phyloP scores from a whole-genome alignment of 768 basidiomycete genomes.

The Pholiota molesta region DNA sequence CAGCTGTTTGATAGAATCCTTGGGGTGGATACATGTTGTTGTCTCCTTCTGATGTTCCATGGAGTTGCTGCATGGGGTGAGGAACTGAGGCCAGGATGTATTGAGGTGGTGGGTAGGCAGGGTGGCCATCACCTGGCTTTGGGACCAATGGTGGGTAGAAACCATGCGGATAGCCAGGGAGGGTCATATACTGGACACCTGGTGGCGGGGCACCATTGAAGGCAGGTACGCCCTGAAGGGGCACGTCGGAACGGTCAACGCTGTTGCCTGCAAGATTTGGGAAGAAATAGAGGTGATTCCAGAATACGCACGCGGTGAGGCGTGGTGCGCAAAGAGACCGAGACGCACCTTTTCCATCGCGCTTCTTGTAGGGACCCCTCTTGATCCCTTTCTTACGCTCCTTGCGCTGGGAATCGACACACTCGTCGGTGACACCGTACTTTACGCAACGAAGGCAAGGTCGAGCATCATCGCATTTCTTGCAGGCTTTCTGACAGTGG shows the following conservation, averaged over 20 bases:
- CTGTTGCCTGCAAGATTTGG: constrained; percentile 62
- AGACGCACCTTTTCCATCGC: constrained; percentile 83
- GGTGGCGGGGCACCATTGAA: constrained; percentile 42
- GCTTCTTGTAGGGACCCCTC: constrained; percentile 93
- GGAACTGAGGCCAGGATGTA: constrained; percentile 50
- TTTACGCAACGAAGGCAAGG: constrained; percentile 93
- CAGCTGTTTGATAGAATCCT: constrained; percentile 26
- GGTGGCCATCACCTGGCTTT: constrained; percentile 54
- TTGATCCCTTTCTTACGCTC: constrained; percentile 89
- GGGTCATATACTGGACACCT: constrained; percentile 52
- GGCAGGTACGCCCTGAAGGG: constrained; percentile 44
- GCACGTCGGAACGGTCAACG: constrained; percentile 44
- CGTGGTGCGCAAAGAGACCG: background rate
- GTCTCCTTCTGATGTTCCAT: constrained; percentile 41
- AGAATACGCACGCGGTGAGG: constrained; percentile 2
- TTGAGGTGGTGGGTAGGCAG: constrained; percentile 51
- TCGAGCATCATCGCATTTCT: constrained; percentile 90
- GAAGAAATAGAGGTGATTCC: constrained; percentile 44
- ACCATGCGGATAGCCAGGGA: constrained; percentile 52
- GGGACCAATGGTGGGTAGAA: constrained; percentile 53
- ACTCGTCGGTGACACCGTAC: constrained; percentile 86
- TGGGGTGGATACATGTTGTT: constrained; percentile 31
- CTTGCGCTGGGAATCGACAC: constrained; percentile 89
- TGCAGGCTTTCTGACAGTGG: constrained; percentile 89
- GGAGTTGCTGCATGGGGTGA: constrained; percentile 40